Evolutionary conservation across 2,329 filamentous ascomycete species (phyloP).

Genomic region (Venturia effusa): DNA sequence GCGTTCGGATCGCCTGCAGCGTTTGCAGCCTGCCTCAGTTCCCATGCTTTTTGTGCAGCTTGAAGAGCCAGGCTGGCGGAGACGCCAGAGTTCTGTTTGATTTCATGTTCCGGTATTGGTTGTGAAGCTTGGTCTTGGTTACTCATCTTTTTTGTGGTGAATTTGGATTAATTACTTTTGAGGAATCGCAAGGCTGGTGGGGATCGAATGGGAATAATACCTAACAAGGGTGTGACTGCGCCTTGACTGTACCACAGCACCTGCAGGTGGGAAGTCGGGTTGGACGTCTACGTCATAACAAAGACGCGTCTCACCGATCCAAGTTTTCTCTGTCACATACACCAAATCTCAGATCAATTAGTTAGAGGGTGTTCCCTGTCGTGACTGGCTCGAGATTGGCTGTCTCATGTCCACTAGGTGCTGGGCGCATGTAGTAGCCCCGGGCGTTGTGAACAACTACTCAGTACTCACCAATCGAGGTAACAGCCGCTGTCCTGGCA

Average conservation of each 20-base stretch:
- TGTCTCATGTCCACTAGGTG: too few species aligned
- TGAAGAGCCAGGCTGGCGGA: conserved; percentile 27
- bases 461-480: too few species aligned
- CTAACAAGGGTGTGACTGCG: too few species aligned
- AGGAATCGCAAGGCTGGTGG: not conserved
- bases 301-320: not conserved
- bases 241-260: too few species aligned
- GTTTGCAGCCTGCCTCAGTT: conserved; percentile 28
- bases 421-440: too few species aligned
- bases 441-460: too few species aligned
- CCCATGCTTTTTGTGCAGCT: conserved; percentile 27
- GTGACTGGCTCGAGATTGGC: too few species aligned
- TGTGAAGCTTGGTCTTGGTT: conserved; percentile 8
- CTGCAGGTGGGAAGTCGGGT: too few species aligned
- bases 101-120: conserved; percentile 24
- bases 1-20: conserved; percentile 28
- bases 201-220: not conserved
- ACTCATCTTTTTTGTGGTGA: not conserved
- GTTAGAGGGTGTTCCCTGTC: not conserved
- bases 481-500: too few species aligned
- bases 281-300: not conserved
- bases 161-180: not conserved
- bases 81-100: conserved; percentile 28
- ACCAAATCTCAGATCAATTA: too few species aligned
- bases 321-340: too few species aligned